A percentile compares a stretch with the other conserved stretches of the same genome.
phyloP scores from a whole-genome alignment of 257 asterid genomes.

The Penstemon davidsonii region DNA sequence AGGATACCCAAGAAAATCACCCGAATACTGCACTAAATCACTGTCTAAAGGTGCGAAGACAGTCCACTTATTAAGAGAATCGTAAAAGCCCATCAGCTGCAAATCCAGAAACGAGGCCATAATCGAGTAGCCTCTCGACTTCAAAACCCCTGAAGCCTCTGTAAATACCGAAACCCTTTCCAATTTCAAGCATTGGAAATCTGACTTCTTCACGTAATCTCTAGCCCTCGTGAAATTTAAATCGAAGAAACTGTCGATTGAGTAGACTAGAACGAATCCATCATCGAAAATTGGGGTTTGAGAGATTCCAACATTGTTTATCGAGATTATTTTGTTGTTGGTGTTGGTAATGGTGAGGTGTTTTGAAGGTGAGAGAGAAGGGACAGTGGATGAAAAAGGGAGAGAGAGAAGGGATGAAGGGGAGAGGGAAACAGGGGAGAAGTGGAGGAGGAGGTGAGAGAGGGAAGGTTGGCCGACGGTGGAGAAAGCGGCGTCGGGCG shows the following conservation, averaged over 20 bases:
- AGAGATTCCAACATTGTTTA: conserved; percentile 48
- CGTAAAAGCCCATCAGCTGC: conserved; percentile 58
- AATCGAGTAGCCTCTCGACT: conserved; percentile 63
- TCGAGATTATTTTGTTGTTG: conserved; percentile 31
- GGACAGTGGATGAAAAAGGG: conserved; percentile 55
- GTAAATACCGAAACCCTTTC: conserved; percentile 38
- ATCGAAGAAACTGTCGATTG: conserved; percentile 51
- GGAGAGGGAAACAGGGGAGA: conserved; percentile 69
- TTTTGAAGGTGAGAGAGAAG: conserved; percentile 53
- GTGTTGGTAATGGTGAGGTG: conserved; percentile 54
- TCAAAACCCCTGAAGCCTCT: conserved; percentile 53
- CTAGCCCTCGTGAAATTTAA: conserved; percentile 34
- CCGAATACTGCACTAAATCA: conserved; percentile 44
- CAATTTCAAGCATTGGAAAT: conserved; percentile 38
- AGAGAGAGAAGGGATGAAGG: conserved; percentile 58
- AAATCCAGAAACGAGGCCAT: conserved; percentile 71
- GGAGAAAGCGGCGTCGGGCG: conserved; percentile 64
- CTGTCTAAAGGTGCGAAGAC: conserved; percentile 71
- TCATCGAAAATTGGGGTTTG: conserved; percentile 65
- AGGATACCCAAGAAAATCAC: conserved; percentile 44
- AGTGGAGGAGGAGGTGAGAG: conserved; percentile 64
- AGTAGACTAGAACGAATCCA: conserved; percentile 56
- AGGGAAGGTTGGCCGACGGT: conserved; percentile 69
- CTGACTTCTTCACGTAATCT: conserved; percentile 18
- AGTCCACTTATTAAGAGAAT: conserved; percentile 39